Conservation (phyloP, 306 rosid genomes). For the Aeschynomene evenia region DNA sequence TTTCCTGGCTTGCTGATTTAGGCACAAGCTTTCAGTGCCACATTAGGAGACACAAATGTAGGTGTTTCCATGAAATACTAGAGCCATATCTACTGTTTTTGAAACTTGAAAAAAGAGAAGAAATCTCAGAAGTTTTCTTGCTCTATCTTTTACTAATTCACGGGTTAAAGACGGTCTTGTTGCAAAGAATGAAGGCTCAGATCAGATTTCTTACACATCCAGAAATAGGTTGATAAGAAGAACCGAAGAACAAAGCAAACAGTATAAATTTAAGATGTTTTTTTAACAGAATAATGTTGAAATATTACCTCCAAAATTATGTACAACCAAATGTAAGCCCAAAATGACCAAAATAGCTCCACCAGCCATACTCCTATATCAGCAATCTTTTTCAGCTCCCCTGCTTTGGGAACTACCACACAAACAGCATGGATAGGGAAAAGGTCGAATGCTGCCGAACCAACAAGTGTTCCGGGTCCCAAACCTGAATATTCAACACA, state of each 20-base stretch:
- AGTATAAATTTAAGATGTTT: constrained; percentile 3
- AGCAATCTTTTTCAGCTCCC: constrained; percentile 86
- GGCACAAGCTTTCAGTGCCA: constrained; percentile 17
- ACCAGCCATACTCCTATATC: constrained; percentile 96
- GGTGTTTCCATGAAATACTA: constrained; percentile 6
- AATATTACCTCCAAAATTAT: constrained; percentile 80
- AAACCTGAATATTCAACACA: constrained; percentile 57
- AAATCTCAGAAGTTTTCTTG: constrained; percentile 12
- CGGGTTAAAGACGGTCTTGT: constrained; percentile 10
- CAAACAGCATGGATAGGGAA: constrained; percentile 97
- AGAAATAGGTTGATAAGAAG: neutral
- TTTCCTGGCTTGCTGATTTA: constrained; percentile 19
- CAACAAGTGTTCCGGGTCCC: constrained; percentile 98
- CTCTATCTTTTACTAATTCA: neutral
- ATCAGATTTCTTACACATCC: constrained; percentile 2
- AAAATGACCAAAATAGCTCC: constrained; percentile 94
- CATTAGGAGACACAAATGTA: constrained; percentile 26
- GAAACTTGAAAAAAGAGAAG: constrained; percentile 22
- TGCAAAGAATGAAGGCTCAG: constrained; percentile 11
- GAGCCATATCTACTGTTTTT: constrained; percentile 9
- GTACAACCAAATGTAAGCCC: constrained; percentile 97
- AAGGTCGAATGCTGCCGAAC: constrained; percentile 97
- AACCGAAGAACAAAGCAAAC: constrained; percentile 12
- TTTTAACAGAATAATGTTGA: constrained; percentile 19
- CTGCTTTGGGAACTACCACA: constrained; percentile 82